Base-by-base conservation (phyloP, 2,329 filamentous ascomycete species). In the Alternaria sp. region DNA sequence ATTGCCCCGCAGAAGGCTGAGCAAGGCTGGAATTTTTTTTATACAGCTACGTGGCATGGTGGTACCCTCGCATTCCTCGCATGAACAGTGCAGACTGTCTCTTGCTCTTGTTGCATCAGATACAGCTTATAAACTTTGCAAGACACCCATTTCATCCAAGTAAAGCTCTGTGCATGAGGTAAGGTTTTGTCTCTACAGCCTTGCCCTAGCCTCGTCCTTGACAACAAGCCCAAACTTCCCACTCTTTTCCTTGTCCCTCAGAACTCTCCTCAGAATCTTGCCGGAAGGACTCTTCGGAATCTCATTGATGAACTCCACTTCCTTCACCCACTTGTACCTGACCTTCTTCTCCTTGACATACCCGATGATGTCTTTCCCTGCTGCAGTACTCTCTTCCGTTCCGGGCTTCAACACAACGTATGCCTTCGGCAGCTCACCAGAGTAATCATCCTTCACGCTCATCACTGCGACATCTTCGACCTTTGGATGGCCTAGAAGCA, bases 381-480 rank as follows among this genome's bases (percentile, higher is more conserved):
- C 71, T 19, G 66, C 70, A 3, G 72, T 72, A 44, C 70, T 72
- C 23, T 75, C 72, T 25, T 71, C 63, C 1, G 73, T 51, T 3
- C 79, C 78, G 1, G 76, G 67, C 62, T 81, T 81, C 6, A 82
- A 71, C 23, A 81, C 80, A 6, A 84, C 74, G 59, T 81, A 84
- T 1, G 83, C 83, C 60, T 83, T 76, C 0, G 83, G 82, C 4
- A 83, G 69, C 68, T 85, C 83, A 2, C 78, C 79, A 11, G 85
- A 81, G 54, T 86, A 85, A 5, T 89, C 85, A 62, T 88, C 85
- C 1, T 75, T 74, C 8, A 88, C 79, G 0, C 84, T 84, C 47
- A 87, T 77, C 0, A 89, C 85, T 0, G 88, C 88, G 1, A 81
- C 83, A 70, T 90, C 88, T 44, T 85, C 85, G 0, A 90, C 84